Evolutionary conservation across 495 filamentous ascomycete species (phyloP).

Genomic region (Filosporella fistucella): DNA sequence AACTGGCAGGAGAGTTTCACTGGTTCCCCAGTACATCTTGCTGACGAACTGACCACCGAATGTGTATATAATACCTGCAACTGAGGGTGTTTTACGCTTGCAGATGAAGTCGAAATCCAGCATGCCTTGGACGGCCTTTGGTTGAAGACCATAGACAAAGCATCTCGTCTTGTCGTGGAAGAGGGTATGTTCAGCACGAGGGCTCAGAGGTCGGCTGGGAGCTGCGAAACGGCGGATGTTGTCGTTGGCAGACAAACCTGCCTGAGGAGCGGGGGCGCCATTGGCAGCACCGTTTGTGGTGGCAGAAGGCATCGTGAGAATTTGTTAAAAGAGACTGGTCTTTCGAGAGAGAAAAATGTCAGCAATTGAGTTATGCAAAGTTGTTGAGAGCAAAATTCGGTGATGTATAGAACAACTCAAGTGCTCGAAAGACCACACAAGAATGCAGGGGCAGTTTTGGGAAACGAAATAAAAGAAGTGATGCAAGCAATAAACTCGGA

Average conservation of each 20-base stretch:
- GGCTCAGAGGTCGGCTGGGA: conserved; percentile 88
- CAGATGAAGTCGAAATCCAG: conserved; percentile 99
- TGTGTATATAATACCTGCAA: conserved; percentile 99
- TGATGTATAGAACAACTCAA: too few relatives aligned
- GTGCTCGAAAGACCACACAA: too few relatives aligned
- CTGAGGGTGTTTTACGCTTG: conserved; percentile 93
- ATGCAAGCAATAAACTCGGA: too few relatives aligned
- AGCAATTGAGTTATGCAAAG: too few relatives aligned
- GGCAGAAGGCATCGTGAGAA: conserved; percentile 40
- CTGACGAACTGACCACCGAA: conserved; percentile 99
- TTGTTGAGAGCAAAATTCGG: too few relatives aligned
- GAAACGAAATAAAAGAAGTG: too few relatives aligned
- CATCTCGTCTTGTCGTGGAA: conserved; percentile 99
- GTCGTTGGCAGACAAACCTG: conserved; percentile 77
- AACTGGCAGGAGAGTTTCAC: conserved; percentile 96
- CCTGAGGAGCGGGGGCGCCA: conserved; percentile 28
- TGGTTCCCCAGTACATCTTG: conserved; percentile 99
- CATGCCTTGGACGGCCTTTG: conserved; percentile 98
- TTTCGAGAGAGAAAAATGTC: conserved; percentile 10
- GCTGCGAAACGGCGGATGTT: conserved; percentile 96
- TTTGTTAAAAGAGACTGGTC: conserved; percentile 18
- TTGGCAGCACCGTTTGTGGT: conserved; percentile 28
- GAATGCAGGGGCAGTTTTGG: too few relatives aligned
- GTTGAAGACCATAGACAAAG: conserved; percentile 98
- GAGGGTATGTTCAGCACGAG: conserved; percentile 74